A percentile compares a stretch with the other conserved stretches of the same genome.
Conservation (phyloP, 2,329 filamentous ascomycete species). For the Gaeumannomyces tritici region DNA sequence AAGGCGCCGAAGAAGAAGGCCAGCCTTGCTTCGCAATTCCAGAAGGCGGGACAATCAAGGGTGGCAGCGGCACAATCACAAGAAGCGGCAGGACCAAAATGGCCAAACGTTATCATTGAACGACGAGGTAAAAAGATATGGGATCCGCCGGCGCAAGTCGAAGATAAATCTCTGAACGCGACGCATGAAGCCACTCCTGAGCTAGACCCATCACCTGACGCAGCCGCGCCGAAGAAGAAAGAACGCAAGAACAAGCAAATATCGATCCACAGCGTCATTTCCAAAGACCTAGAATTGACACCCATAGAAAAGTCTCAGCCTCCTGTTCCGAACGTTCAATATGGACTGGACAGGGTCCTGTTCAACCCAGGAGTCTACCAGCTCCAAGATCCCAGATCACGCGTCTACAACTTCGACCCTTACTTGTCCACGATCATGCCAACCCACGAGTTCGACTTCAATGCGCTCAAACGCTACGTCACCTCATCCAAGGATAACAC, state of each 20-base stretch:
- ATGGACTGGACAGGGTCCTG: constrained; percentile 78
- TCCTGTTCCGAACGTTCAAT: constrained; percentile 51
- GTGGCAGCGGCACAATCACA: no score
- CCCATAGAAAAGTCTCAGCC: constrained; percentile 23
- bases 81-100: no score
- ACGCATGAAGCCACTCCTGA: not conserved
- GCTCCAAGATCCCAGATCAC: constrained; percentile 77
- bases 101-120: no score
- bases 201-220: no score
- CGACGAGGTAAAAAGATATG: not conserved
- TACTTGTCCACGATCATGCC: constrained; percentile 93
- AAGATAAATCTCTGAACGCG: not conserved
- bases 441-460: constrained; percentile 83
- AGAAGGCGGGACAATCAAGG: not conserved
- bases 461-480: constrained; percentile 74
- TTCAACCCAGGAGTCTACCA: constrained; percentile 94
- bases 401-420: constrained; percentile 94
- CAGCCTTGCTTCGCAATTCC: not conserved
- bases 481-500: constrained; percentile 79
- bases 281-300: constrained; percentile 5
- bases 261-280: constrained; percentile 15
- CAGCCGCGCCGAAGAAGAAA: not conserved
- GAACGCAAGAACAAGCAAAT: not conserved
- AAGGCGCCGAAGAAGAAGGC: not conserved
- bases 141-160: not conserved